Evolutionary conservation across 306 rosid genomes (phyloP).

Genomic region (Dalbergia oliveri): DNA sequence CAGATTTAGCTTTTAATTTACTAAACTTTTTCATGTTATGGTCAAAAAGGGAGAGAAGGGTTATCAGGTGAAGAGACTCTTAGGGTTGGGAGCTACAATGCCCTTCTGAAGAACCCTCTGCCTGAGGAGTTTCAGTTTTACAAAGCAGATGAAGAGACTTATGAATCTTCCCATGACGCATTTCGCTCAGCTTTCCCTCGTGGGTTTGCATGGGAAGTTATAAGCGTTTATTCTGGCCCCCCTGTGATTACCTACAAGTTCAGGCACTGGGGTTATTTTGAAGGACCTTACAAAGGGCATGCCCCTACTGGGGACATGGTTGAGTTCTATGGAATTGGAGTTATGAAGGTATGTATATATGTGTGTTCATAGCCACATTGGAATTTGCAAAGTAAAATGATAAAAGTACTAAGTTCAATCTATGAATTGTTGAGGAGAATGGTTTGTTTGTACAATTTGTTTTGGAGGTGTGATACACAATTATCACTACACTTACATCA

Average conservation of each 20-base stretch:
- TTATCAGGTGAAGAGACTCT: conserved; percentile 71
- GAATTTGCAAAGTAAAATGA: no score
- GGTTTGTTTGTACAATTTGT: no score
- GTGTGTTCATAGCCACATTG: no score
- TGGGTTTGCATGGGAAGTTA: conserved; percentile 93
- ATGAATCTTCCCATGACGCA: conserved; percentile 75
- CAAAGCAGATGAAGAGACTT: conserved; percentile 72
- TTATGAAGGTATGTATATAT: conserved; percentile 60
- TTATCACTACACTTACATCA: no score
- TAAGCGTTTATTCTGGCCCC: conserved; percentile 69
- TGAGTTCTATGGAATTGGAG: conserved; percentile 71
- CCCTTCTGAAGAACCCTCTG: conserved; percentile 64
- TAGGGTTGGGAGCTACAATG: conserved; percentile 72
- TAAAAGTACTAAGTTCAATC: no score
- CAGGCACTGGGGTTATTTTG: conserved; percentile 92
- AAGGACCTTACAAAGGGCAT: conserved; percentile 74
- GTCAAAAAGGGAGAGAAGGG: conserved; percentile 67
- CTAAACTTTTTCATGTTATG: not conserved
- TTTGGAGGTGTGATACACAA: no score
- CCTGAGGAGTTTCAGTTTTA: conserved; percentile 63
- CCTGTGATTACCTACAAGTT: conserved; percentile 77
- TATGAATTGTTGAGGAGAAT: no score
- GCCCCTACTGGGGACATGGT: conserved; percentile 69
- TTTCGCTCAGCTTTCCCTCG: conserved; percentile 73
- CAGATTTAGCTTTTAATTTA: no score